Evolutionary conservation across 768 basidiomycete species (phyloP), one percentile per base, ranked within the genome.

Genomic region (Suillus paluster): DNA sequence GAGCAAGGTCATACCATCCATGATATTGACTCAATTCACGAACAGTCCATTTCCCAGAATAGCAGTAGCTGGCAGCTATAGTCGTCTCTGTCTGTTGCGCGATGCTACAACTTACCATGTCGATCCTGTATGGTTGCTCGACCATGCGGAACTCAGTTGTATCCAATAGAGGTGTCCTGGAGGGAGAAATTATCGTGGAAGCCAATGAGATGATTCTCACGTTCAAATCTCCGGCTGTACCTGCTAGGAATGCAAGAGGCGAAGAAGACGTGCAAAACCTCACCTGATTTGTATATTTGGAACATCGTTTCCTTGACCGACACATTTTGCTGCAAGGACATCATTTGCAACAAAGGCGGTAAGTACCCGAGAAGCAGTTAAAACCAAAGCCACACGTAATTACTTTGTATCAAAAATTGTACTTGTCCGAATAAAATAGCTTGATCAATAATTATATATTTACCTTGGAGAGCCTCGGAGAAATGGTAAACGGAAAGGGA

Each of bases 61-160:
- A 23, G 56, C 58, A 38, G 50, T 64, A 30, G 61, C n/a, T n/a
- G n/a, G n/a, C 65, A 11, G 38, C 66, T 7, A 59, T 54, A 1
- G 56, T 60, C 7, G 63, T 79, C 25, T 71, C 77, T 7, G 73
- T 79, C 34, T 78, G 75, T 45, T 73, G 73, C 14, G 71, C 76
- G 19, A 77, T 80, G 76, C 72, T 81, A 52, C 75, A 4, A 69
- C 72, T n/a, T 68, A 78, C 23, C 77, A 80, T 34, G 78, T 81
- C 9, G 77, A 79, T 41, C 74, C 79, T 1, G 72, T 74, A 11
- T 82, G 78, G 80, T 70, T 83, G 11, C 73, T 84, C 30, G 81
- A 74, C 66, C 75, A 79, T 64, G 75, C 78, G 10, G 81, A 83
- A 67, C 72, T 83, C 27, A 78, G 77, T 44, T 78, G 81, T 25